A percentile compares a stretch with the other conserved stretches of the same genome.
phyloP scores from a whole-genome alignment of 2,329 filamentous ascomycete species.

The Salinomyces thailandicus region DNA sequence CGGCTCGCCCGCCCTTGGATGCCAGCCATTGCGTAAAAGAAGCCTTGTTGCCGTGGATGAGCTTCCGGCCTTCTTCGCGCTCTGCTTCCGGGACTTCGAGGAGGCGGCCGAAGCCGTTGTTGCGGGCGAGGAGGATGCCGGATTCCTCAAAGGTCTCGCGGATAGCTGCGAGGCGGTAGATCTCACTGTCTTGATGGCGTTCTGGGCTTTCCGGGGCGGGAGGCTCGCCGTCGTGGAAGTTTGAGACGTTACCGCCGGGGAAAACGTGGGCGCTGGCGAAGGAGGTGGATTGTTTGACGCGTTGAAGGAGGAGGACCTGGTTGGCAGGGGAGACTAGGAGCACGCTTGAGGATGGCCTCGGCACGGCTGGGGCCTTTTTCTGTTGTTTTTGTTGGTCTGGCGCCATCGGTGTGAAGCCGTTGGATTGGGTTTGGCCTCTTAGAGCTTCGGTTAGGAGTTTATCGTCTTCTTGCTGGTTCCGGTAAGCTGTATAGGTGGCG shows the following conservation, averaged over 20 bases:
- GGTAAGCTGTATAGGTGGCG: slow-evolving; percentile 3
- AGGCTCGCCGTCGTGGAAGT: slow-evolving; percentile 60
- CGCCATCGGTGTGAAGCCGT: slow-evolving; percentile 13
- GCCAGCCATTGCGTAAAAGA: slow-evolving; percentile 58
- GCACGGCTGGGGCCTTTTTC: slow-evolving; percentile 34
- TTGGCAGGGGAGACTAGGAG: slow-evolving; percentile 78
- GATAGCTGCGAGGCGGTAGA: slow-evolving; percentile 74
- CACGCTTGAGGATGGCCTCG: slow-evolving; percentile 61
- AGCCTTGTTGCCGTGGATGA: slow-evolving; percentile 56
- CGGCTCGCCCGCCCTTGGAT: slow-evolving; percentile 48
- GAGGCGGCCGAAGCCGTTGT: slow-evolving; percentile 42
- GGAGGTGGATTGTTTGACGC: slow-evolving; percentile 69
- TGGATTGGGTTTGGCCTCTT: slow-evolving; percentile 8
- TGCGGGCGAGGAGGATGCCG: slow-evolving; percentile 66
- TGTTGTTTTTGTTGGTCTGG: slow-evolving; percentile 10
- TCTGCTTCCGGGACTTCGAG: slow-evolving; percentile 51
- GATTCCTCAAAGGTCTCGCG: slow-evolving; percentile 93
- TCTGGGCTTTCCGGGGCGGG: slow-evolving; percentile 40
- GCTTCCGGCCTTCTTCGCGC: slow-evolving; percentile 54
- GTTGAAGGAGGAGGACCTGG: slow-evolving; percentile 76
- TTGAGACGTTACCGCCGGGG: slow-evolving; percentile 75
- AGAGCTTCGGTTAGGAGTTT: slow-evolving; percentile 7
- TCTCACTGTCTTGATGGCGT: slow-evolving; percentile 58
- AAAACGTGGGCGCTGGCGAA: slow-evolving; percentile 94
- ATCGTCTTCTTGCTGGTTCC: slow-evolving; percentile 6